A percentile compares a stretch with the other conserved stretches of the same genome.
Conservation (phyloP, 2,329 filamentous ascomycete species). For the Xylariaceae sp. region DNA sequence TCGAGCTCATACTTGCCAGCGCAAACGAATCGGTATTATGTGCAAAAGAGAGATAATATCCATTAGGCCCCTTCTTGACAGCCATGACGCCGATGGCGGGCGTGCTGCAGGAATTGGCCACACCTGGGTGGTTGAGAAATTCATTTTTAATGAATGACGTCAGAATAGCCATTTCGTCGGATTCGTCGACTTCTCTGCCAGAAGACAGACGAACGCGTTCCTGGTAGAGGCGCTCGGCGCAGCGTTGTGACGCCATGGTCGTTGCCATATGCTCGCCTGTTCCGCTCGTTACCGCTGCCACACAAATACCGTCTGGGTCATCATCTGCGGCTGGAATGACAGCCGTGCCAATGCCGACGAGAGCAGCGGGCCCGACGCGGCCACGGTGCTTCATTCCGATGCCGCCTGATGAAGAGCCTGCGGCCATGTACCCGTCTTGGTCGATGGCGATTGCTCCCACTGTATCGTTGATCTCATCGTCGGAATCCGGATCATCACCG, state of each 20-base stretch:
- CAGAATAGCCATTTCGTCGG: constrained; percentile 75
- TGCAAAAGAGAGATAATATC: constrained; percentile 84
- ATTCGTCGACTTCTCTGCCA: constrained; percentile 63
- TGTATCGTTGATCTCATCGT: constrained; percentile 80
- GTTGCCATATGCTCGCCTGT: constrained; percentile 98
- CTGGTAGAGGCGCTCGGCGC: constrained; percentile 80
- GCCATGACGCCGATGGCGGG: constrained; percentile 88
- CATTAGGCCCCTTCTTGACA: constrained; percentile 77
- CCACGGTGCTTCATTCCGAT: constrained; percentile 98
- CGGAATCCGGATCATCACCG: constrained; percentile 7
- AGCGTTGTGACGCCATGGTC: constrained; percentile 83
- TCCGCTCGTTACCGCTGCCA: constrained; percentile 86
- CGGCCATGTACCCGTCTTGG: constrained; percentile 79
- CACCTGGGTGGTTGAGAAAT: constrained; percentile 89
- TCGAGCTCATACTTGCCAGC: constrained; percentile 81
- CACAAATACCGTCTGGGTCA: constrained; percentile 66
- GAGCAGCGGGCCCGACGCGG: constrained; percentile 84
- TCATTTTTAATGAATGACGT: constrained; percentile 78
- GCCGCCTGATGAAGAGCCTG: constrained; percentile 91
- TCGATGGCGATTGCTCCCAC: constrained; percentile 96
- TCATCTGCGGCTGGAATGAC: constrained; percentile 74
- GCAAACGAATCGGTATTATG: constrained; percentile 93
- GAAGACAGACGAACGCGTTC: constrained; percentile 57
- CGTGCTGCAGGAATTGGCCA: constrained; percentile 73
- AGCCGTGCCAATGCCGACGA: constrained; percentile 87